Base-by-base conservation (phyloP, 345 rosid species). In the Turritis glabra region DNA sequence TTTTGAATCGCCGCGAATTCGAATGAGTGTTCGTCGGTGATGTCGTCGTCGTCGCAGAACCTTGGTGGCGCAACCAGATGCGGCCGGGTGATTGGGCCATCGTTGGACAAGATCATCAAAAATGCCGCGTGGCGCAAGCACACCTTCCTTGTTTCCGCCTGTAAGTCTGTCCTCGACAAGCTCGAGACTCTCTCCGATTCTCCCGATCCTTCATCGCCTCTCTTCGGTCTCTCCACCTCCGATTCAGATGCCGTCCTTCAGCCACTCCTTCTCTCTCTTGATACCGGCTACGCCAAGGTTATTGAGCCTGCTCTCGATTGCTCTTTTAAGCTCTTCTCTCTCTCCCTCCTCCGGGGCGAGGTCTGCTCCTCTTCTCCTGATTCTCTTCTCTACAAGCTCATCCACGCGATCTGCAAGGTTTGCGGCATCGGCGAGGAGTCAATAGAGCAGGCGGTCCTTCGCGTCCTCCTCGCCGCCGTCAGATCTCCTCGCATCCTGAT, bases 71-170 rank as follows among this genome's bases (percentile, higher is more conserved):
- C 85, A 38, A 83, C 95, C 56, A 80, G 90, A 46, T 87, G 89
- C 80, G 97, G 97, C 65, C 91, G 93, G n/a, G 88, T 80, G 5
- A 35, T 94, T 3, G 96, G 91, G 0, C 95, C 97, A 1, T 84
- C 82, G 5, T 86, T 94, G 67, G 98, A 91, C 77, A 88, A 90
- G 83, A 90, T 94, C 84, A 83, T 94, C 8, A 94, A 94, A 71
- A 94, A 94, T 71, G 96, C 97, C 4, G 96, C 96, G 5, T 94
- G 98, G 97, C 79, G 98, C 26, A 94, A 94, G 81, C 98, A 94
- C 72, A 84, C 96, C 21, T 86, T 84, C 75, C 81, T 94, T 44
- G 98, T 94, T 57, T 80, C 96, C 75, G 75, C 96, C 30, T 89
- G 95, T 82, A 94, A 91, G 74, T 83, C 97, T 18, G 88, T 83